Percentiles rank a stretch among this genome's conserved stretches.
These are phyloP conservation scores for Paecilomyces variotii DNA, from an alignment of 2,329 filamentous ascomycete species.

Conservation along the genomic window DNA sequence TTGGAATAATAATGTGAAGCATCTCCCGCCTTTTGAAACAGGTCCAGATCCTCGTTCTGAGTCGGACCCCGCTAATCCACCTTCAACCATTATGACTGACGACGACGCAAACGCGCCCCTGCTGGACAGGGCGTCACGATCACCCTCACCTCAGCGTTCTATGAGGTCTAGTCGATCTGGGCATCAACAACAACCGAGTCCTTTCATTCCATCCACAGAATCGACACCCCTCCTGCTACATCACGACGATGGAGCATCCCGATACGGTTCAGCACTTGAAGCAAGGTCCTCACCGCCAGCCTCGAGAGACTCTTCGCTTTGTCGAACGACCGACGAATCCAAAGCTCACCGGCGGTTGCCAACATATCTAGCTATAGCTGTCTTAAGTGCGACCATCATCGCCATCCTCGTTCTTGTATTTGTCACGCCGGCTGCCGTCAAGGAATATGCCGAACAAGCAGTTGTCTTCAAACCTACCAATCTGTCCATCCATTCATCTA, in stretches of 20 bases:
- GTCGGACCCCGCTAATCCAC: neutral
- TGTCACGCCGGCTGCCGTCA: constrained; percentile 68
- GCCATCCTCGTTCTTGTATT: constrained; percentile 71
- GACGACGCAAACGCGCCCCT: constrained; percentile 27
- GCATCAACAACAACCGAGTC: constrained; percentile 10
- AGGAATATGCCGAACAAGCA: constrained; percentile 80
- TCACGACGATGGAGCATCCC: constrained; percentile 22
- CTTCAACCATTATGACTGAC: constrained; percentile 23
- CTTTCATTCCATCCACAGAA: constrained; percentile 32
- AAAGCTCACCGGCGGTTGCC: constrained; percentile 56
- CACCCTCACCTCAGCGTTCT: constrained; percentile 13
- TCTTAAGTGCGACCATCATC: constrained; percentile 57
- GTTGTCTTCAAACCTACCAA: constrained; percentile 74
- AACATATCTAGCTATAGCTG: constrained; percentile 62
- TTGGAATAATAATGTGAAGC: neutral
- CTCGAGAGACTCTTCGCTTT: constrained; percentile 11
- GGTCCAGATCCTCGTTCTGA: constrained; percentile 3
- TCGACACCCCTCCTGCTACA: constrained; percentile 35
- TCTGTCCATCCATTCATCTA: constrained; percentile 79
- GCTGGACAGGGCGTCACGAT: constrained; percentile 16
- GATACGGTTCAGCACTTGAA: constrained; percentile 22
- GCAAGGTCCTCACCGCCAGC: constrained; percentile 14
- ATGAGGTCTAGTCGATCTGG: constrained; percentile 7
- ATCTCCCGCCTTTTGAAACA: neutral
- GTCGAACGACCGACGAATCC: constrained; percentile 12